Conservation (phyloP, 1,139 yeast species). For the Geotrichum restrictum region DNA sequence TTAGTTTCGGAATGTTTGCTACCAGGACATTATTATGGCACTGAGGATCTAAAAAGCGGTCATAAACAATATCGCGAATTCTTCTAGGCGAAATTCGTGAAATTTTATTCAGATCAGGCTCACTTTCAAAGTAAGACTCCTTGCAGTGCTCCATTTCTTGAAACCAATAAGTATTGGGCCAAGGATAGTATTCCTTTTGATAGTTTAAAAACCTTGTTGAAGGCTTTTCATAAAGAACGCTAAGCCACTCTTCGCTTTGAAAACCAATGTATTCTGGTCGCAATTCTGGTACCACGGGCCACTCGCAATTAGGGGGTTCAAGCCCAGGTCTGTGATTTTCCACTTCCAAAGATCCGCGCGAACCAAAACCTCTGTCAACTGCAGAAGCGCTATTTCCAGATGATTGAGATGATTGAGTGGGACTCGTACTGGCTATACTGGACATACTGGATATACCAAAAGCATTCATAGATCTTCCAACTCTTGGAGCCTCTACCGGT, state of each 20-base stretch:
- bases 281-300: neutral
- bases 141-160: conserved; percentile 1
- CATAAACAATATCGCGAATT: neutral
- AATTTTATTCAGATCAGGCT: neutral
- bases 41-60: neutral
- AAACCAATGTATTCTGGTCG: neutral
- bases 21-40: conserved; percentile 2
- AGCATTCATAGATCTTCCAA: too few species aligned
- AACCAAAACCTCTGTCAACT: too few species aligned
- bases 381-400: too few species aligned
- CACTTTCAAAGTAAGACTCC: neutral
- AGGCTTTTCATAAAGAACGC: conserved; percentile 6
- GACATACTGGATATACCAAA: too few species aligned
- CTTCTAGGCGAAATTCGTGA: neutral
- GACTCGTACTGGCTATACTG: too few species aligned
- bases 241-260: neutral
- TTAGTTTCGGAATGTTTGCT: conserved; percentile 1
- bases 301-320: too few species aligned
- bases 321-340: too few species aligned
- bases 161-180: conserved; percentile 8
- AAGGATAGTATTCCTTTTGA: conserved; percentile 7
- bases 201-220: neutral
- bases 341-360: too few species aligned
- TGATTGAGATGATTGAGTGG: too few species aligned
- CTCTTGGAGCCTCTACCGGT: too few species aligned